A percentile compares a stretch with the other conserved stretches of the same genome.
Evolutionary conservation across 2,329 filamentous ascomycete genomes (phyloP).

Genomic region (Colletotrichum gloeosporioides): DNA sequence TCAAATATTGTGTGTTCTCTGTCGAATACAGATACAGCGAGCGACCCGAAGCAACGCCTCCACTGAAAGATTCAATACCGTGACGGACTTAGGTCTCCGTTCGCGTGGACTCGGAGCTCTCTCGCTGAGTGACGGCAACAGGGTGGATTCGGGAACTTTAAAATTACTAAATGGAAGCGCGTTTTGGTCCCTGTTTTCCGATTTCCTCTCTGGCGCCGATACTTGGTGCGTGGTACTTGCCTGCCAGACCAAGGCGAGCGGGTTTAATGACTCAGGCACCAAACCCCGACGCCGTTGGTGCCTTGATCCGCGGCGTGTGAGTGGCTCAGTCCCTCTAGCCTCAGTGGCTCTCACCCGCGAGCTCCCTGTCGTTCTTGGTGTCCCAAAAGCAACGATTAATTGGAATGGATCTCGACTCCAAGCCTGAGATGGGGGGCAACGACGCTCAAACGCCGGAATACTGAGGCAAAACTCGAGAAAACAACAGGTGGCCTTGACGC

Average conservation of each 20-base stretch:
- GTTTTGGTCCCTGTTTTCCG: not conserved
- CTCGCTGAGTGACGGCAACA: slow-evolving; percentile 10
- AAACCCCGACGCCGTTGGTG: not conserved
- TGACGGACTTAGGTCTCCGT: not conserved
- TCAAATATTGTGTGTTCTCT: not conserved
- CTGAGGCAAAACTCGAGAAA: not conserved
- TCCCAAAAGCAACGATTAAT: slow-evolving; percentile 6
- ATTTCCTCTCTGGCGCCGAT: not conserved
- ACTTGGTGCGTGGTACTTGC: not conserved
- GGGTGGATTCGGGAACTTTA: slow-evolving; percentile 23
- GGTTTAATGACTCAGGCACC: slow-evolving; percentile 19
- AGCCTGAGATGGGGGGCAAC: not conserved
- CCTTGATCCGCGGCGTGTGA: not conserved
- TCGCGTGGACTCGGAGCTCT: slow-evolving; percentile 23
- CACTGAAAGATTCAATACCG: not conserved
- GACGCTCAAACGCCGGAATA: not conserved
- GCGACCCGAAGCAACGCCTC: not conserved
- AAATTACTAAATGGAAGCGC: slow-evolving; percentile 9
- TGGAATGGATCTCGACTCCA: slow-evolving; percentile 13
- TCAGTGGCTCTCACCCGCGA: slow-evolving; percentile 16
- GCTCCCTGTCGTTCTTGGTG: not conserved
- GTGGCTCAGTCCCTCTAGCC: slow-evolving; percentile 20
- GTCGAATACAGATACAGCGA: not conserved
- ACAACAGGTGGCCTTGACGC: not conserved
- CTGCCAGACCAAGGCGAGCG: not conserved